phyloP scores from a whole-genome alignment of 805 yeast species.

The Wickerhamiella lipophila region DNA sequence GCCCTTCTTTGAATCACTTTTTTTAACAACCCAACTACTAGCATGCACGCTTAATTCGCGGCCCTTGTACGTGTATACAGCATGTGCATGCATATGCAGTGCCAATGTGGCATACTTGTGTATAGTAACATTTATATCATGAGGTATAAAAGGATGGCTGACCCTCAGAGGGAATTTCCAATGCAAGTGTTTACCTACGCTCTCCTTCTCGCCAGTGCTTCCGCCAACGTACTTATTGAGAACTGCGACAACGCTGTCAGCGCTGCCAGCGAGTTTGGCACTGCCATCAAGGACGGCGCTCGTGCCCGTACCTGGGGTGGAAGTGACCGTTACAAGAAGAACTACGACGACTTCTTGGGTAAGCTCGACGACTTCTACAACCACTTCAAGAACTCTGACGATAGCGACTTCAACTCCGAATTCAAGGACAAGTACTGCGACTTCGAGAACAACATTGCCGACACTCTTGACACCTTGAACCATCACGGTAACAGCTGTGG shows the following conservation, averaged over 20 bases:
- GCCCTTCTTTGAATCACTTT: too few species aligned
- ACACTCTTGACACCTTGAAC: background rate
- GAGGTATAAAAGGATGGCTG: background rate
- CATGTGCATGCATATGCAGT: background rate
- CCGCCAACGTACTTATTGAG: background rate
- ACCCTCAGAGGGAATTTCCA: conserved; percentile 1
- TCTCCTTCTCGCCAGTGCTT: conserved; percentile 3
- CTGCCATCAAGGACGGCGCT: background rate
- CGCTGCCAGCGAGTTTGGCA: conserved; percentile 5
- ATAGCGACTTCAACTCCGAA: background rate
- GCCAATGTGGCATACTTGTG: background rate
- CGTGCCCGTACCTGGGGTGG: background rate
- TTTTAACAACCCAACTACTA: too few species aligned
- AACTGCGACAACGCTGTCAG: background rate
- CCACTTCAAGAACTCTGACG: conserved; percentile 1
- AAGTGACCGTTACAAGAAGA: background rate
- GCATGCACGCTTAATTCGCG: background rate
- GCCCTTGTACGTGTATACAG: background rate
- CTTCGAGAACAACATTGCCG: conserved; percentile 5
- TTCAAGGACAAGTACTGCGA: conserved; percentile 7
- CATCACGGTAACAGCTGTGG: conserved; percentile 3
- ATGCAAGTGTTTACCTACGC: background rate
- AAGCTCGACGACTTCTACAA: background rate
- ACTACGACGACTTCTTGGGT: conserved; percentile 1
- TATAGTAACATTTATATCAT: background rate